Conservation (phyloP, 2,329 filamentous ascomycete species). For the Fusarium sp. region DNA sequence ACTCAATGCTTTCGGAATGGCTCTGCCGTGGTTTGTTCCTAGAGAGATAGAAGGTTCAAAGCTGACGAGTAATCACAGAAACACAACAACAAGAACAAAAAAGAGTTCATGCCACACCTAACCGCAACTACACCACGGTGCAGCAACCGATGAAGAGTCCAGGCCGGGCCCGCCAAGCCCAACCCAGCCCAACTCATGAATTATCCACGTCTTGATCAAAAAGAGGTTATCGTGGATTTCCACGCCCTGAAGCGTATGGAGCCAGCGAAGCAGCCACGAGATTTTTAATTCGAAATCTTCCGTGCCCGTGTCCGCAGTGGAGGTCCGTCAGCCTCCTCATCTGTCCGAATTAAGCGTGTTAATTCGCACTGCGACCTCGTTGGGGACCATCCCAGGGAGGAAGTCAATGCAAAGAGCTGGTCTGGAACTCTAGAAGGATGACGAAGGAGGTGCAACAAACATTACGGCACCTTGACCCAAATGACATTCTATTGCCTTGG, state of each 20-base stretch:
- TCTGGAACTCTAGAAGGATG: constrained; percentile 33
- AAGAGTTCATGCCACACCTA: constrained; percentile 30
- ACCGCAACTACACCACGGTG: constrained; percentile 6
- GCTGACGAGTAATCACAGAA: constrained; percentile 12
- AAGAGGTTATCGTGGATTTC: constrained; percentile 20
- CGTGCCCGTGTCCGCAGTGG: constrained; percentile 18
- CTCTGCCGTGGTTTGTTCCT: neutral
- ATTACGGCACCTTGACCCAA: constrained; percentile 17
- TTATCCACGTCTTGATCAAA: constrained; percentile 15
- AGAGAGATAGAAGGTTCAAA: constrained; percentile 14
- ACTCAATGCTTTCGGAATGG: constrained; percentile 30
- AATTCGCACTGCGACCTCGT: constrained; percentile 20
- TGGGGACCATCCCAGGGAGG: constrained; percentile 26
- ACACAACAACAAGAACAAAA: constrained; percentile 10
- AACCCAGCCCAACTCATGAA: constrained; percentile 10
- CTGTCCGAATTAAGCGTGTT: constrained; percentile 20
- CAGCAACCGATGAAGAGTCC: constrained; percentile 4
- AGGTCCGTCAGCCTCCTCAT: constrained; percentile 13
- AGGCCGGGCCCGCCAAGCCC: neutral
- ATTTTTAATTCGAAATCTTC: constrained; percentile 10
- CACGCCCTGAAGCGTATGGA: constrained; percentile 26
- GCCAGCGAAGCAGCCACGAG: constrained; percentile 38
- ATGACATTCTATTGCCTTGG: constrained; percentile 32
- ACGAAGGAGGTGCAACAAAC: constrained; percentile 26
- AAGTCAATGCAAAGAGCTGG: constrained; percentile 31